Evolutionary conservation across 371 early-diverging fungal genomes (phyloP).

Genomic region (Circinella umbellata): DNA sequence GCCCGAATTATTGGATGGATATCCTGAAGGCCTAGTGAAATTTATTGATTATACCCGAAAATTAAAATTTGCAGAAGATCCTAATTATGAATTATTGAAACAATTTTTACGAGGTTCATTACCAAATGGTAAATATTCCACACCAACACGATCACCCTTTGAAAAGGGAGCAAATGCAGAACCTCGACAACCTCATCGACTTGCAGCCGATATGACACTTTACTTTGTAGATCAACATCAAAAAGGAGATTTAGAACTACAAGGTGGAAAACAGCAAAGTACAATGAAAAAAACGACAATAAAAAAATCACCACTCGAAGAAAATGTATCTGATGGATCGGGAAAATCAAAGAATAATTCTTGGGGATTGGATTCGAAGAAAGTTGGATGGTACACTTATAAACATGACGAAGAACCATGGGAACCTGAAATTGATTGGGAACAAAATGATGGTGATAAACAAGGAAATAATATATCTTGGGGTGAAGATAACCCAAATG

Average conservation of each 20-base stretch:
- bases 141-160: slow-evolving; percentile 27
- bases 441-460: slow-evolving; percentile 1
- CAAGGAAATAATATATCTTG: slow-evolving; percentile 9
- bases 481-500: slow-evolving; percentile 25
- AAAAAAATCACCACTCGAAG: background rate
- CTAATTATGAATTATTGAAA: slow-evolving; percentile 82
- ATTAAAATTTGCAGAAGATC: slow-evolving; percentile 88
- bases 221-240: background rate
- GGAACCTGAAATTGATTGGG: slow-evolving; percentile 30
- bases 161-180: slow-evolving; percentile 18
- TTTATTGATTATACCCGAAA: slow-evolving; percentile 77
- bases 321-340: background rate
- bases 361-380: background rate
- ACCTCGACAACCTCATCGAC: slow-evolving; percentile 1
- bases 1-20: slow-evolving; percentile 59
- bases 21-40: slow-evolving; percentile 61
- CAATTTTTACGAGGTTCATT: slow-evolving; percentile 43
- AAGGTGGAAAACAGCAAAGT: background rate
- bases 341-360: background rate
- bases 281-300: background rate
- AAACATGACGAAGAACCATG: slow-evolving; percentile 27
- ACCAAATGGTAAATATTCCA: slow-evolving; percentile 31
- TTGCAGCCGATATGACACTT: background rate
- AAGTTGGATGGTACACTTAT: slow-evolving; percentile 29
- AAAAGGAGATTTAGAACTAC: background rate